Base-by-base conservation (phyloP, 441 rosid genomes). In the Viola pubescens region DNA sequence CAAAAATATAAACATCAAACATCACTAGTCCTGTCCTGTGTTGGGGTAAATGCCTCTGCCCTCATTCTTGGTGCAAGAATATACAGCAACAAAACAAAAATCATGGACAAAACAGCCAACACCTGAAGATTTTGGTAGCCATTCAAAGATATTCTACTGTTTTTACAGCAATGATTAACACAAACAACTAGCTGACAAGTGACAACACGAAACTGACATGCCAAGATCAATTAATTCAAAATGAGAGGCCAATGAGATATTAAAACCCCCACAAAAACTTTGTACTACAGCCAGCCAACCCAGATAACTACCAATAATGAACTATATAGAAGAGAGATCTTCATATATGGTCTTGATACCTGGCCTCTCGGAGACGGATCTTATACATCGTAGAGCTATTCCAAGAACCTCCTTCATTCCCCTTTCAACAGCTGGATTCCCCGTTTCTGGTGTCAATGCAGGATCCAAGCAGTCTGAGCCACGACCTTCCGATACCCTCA, bases 301-400 rank as follows among this genome's bases (percentile, higher is more conserved):
- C 16, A 56, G 51, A 57, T 59, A 4, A 6, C 46, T 6, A 34
- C 9, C 49, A 8, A 44, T 12, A 4, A 47, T 19, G 58, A 54
- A 42, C 79, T 81, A 92, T 63, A 94, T 80, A 3, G 98, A 89
- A 14, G 97, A 94, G 42, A 94, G 94, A 78, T 94, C 99, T 81
- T 94, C 99, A 53, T 94, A 94, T 64, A 90, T 82, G 58, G 91
- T 79, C 82, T 94, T 94, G 75, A 90, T 94, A 60, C 97, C 99
- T 26, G 96, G 91, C 69, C 99, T 87, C 78, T 90, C 96, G 3
- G 95, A 88, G 16, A 90, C 83, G 0, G 91, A 81, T 63, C 95
- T 74, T 73, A 88, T 76, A 64, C 97, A 88, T 65, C 91, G 66
- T 58, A 85, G 66, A 19, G 95, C 96, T 51, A 94, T 77, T 64